phyloP scores from a whole-genome alignment of 2,329 filamentous ascomycete species.

The Alternaria ventricosa region DNA sequence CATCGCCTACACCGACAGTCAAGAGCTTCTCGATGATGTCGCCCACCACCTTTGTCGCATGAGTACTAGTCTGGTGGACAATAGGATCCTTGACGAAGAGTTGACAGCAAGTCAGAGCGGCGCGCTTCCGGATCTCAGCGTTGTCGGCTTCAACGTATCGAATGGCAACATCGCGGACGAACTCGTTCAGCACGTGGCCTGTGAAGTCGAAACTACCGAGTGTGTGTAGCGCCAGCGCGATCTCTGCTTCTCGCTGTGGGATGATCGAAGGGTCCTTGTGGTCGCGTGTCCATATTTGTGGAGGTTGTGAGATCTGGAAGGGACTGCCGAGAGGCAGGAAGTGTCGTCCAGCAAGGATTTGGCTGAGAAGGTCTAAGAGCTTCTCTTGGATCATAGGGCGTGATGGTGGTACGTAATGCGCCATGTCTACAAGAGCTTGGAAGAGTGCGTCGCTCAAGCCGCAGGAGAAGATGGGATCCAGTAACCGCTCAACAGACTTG shows the following conservation, averaged over 20 bases:
- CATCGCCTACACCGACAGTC: constrained; percentile 92
- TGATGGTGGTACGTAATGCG: constrained; percentile 95
- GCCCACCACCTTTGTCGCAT: constrained; percentile 94
- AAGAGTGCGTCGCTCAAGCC: constrained; percentile 92
- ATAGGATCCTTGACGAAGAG: constrained; percentile 97
- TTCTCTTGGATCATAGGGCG: constrained; percentile 93
- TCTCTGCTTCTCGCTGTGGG: constrained; percentile 80
- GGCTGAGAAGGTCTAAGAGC: constrained; percentile 90
- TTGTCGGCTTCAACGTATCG: constrained; percentile 98
- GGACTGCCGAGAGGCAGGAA: constrained; percentile 94
- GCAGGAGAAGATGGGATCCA: constrained; percentile 96
- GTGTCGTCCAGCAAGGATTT: constrained; percentile 88
- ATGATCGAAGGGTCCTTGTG: constrained; percentile 83
- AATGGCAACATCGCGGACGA: constrained; percentile 96
- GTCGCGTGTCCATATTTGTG: constrained; percentile 86
- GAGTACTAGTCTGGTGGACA: constrained; percentile 95
- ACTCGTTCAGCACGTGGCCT: constrained; percentile 93
- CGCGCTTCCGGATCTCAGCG: constrained; percentile 88
- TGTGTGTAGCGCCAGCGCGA: constrained; percentile 91
- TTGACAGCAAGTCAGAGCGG: constrained; percentile 95
- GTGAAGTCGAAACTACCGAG: constrained; percentile 95
- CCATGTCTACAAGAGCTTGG: constrained; percentile 96
- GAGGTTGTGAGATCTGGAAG: constrained; percentile 79
- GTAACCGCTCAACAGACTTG: constrained; percentile 95
- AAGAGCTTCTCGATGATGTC: constrained; percentile 97